Evolutionary conservation across 805 yeast genomes (phyloP), one percentile per base, ranked within the genome.

Genomic region (Hanseniaspora osmophila): DNA sequence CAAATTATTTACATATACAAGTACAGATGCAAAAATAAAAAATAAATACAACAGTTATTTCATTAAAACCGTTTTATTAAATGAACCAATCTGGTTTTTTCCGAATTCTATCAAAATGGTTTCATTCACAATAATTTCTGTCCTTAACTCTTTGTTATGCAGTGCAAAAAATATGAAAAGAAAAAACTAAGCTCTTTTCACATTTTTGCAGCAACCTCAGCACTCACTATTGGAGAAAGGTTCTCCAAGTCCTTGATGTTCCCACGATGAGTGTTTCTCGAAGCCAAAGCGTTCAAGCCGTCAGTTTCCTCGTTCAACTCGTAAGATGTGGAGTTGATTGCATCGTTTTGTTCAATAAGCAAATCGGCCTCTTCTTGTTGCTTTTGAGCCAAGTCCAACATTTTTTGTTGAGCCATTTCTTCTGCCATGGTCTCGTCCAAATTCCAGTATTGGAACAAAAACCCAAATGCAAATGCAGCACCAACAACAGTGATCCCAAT

Each of bases 391-490:
- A 22, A 22, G 27, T 22, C 27, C 27, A 22, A 7, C 27, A 22
- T 22, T 22, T 22, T 22, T 22, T 22, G 27, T 22, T 22, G 27
- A 22, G 27, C 27, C 27, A 40, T 37, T 42, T 52, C 71, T 37
- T 55, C 46, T 49, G 63, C 70, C 71, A 68, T 67, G 35, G 57
- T 65, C 39, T 57, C 54, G 50, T 68, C 68, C 52, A 68, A 63
- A 54, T 67, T 59, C 59, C 64, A 62, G 51, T 61, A 65, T 44
- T 59, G 59, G 49, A 58, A 46, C 48, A 57, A 52, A 52, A 68
- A 66, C 12, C 48, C 51, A 41, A 58, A 45, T 2, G 68, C 66
- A 35, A 60, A 55, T 18, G 63, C 48, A 39, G 52, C 53, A 42
- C 69, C 67, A 19, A 63, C 58, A 37, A 60, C 62, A 16, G 67